Evolutionary conservation across 1,284 basidiomycete genomes (phyloP).

Genomic region (Bjerkandera adusta): DNA sequence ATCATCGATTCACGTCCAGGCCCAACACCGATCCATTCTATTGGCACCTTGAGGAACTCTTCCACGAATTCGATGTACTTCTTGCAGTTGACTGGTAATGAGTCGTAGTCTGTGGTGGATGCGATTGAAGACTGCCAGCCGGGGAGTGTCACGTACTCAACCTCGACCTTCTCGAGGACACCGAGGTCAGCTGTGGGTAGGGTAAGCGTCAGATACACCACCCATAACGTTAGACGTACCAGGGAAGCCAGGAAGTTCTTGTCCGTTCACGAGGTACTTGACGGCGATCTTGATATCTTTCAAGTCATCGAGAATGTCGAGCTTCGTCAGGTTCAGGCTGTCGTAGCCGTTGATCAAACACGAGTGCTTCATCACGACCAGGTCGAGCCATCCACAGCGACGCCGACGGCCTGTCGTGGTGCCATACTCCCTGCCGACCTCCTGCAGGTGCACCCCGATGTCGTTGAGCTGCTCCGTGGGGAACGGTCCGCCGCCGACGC

Average conservation of each 20-base stretch:
- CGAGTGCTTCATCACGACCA: constrained; percentile 94
- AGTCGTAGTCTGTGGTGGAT: constrained; percentile 64
- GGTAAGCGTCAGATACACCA: constrained; percentile 11
- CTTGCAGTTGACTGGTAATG: constrained; percentile 84
- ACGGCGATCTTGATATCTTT: constrained; percentile 88
- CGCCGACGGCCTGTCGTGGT: constrained; percentile 90
- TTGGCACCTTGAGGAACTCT: constrained; percentile 70
- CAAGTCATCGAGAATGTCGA: constrained; percentile 89
- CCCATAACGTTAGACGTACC: constrained; percentile 40
- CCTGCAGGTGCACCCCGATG: constrained; percentile 86
- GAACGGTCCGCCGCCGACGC: constrained; percentile 97
- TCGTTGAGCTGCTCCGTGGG: constrained; percentile 93
- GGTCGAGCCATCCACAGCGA: constrained; percentile 96
- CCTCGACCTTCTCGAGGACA: constrained; percentile 77
- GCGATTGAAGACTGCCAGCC: constrained; percentile 91
- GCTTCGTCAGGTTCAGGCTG: constrained; percentile 90
- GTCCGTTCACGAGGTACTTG: constrained; percentile 78
- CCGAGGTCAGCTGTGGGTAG: constrained; percentile 75
- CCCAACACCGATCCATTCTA: constrained; percentile 93
- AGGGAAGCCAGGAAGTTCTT: constrained; percentile 85
- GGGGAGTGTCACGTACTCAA: constrained; percentile 87
- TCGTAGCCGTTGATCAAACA: constrained; percentile 96
- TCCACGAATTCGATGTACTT: constrained; percentile 92
- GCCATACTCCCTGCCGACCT: constrained; percentile 92
- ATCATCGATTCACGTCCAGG: constrained; percentile 84